Conservation (phyloP, 352 stramenopile species). For the Globisporangium emineosum region DNA sequence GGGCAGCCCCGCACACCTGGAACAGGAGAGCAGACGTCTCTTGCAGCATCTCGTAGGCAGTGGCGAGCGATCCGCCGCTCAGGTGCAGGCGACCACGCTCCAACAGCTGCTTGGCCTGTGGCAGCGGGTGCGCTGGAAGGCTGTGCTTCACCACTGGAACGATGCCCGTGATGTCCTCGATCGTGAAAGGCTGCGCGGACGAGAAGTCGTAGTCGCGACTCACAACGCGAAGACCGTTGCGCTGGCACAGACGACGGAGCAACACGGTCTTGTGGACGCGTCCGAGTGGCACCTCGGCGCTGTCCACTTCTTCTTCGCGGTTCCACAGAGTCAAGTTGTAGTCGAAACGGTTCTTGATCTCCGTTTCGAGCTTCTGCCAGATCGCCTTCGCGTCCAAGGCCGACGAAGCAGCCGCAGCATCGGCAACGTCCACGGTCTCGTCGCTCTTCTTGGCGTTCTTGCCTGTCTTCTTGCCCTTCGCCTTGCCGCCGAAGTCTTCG, state of each 20-base stretch:
- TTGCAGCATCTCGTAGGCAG: slow-evolving; percentile 82
- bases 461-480: slow-evolving; percentile 20
- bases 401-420: slow-evolving; percentile 6
- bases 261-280: slow-evolving; percentile 80
- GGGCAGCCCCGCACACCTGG: slow-evolving; percentile 90
- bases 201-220: slow-evolving; percentile 89
- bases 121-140: slow-evolving; percentile 71
- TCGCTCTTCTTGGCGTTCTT: slow-evolving; percentile 40
- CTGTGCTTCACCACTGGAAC: slow-evolving; percentile 94
- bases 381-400: slow-evolving; percentile 41
- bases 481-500: slow-evolving; percentile 31
- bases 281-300: slow-evolving; percentile 26
- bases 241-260: slow-evolving; percentile 92
- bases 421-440: neutral
- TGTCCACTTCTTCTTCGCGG: slow-evolving; percentile 22
- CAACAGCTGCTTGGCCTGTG: slow-evolving; percentile 79
- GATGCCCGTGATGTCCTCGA: slow-evolving; percentile 91
- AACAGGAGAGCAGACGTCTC: slow-evolving; percentile 93
- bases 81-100: slow-evolving; percentile 88
- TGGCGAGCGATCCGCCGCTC: slow-evolving; percentile 63
- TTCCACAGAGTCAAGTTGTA: slow-evolving; percentile 79
- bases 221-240: slow-evolving; percentile 88
- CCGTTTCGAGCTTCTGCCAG: slow-evolving; percentile 54
- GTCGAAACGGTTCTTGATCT: slow-evolving; percentile 76
- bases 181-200: slow-evolving; percentile 72